Base-by-base conservation (phyloP, 495 filamentous ascomycete genomes). In the Xylaria grammica region DNA sequence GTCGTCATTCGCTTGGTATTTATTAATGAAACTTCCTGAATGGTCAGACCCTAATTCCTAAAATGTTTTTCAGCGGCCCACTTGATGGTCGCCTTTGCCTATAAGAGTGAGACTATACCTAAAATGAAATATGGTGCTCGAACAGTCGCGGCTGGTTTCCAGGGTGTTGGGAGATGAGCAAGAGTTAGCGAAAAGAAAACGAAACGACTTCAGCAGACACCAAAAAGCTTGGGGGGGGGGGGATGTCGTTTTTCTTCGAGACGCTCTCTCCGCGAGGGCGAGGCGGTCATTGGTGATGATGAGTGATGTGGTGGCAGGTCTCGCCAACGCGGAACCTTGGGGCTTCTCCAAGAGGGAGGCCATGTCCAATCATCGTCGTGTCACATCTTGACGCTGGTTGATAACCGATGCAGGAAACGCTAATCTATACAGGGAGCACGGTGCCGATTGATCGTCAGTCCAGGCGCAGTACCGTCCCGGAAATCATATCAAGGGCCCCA, bases 21-120 rank as follows among this genome's bases (percentile, higher is more conserved):
- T 24, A 46, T n/a, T 34, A 59, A 59, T 46, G 27, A 48, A 34
- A 11, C 5, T 48, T 34, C 19, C 29, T 59, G 42, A 48, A n/a
- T 59, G 42, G 56, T 2, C 29, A 22, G 19, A 24, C 29, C 11
- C 34, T 0, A 55, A 22, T 27, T 26, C 11, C 27, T 44, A 57
- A 44, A 45, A 15, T 58, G 17, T 34, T 29, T 59, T 59, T 59
- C 56, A 59, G 56, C 56, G 19, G 40, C 56, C 56, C 56, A 59
- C 56, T 59, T 59, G 27, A 19, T 34, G 40, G 48, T 59, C 20
- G 56, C 36, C 40, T 26, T 59, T 59, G n/a, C 56, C 56, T 24
- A 15, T 46, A 13, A 15, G 56, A 36, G 24, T 5, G 22, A 34
- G 56, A 32, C 42, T 59, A 48, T 48, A 17, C 56, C 11, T 19